Percentiles rank a stretch among this genome's conserved stretches.
Evolutionary conservation across 1,139 yeast genomes (phyloP).

Genomic region (Pichia inconspicua): DNA sequence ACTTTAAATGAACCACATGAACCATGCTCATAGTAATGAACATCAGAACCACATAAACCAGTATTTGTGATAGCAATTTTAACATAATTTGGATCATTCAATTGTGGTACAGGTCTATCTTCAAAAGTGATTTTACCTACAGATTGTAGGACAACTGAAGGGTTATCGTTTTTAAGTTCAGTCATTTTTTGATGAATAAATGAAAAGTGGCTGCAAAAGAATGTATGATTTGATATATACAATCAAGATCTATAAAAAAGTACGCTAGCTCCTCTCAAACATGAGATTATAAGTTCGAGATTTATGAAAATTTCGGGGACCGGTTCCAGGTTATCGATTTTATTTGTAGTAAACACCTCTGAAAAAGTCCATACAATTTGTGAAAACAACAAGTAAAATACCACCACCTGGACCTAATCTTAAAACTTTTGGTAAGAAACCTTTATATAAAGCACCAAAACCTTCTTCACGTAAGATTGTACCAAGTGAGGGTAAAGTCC

Average conservation of each 20-base stretch:
- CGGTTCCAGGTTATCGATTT: background rate
- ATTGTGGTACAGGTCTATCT: slow-evolving; percentile 55
- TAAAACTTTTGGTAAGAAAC: slow-evolving; percentile 92
- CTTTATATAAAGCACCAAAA: slow-evolving; percentile 78
- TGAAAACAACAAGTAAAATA: slow-evolving; percentile 88
- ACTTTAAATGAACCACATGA: slow-evolving; percentile 65
- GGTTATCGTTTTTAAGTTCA: slow-evolving; percentile 33
- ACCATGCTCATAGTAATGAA: slow-evolving; percentile 77
- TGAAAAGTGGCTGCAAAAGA: background rate
- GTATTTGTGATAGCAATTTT: slow-evolving; percentile 68
- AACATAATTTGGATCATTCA: slow-evolving; percentile 59
- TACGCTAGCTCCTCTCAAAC: too few relatives aligned
- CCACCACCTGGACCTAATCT: slow-evolving; percentile 99
- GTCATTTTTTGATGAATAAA: background rate
- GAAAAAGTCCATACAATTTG: slow-evolving; percentile 91
- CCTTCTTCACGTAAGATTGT: slow-evolving; percentile 88
- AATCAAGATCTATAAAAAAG: background rate
- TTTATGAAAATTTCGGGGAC: background rate
- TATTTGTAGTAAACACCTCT: slow-evolving; percentile 49
- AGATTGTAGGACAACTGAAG: slow-evolving; percentile 62
- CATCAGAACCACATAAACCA: slow-evolving; percentile 86
- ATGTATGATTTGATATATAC: too few relatives aligned
- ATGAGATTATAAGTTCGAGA: too few relatives aligned
- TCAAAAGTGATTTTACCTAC: slow-evolving; percentile 59
- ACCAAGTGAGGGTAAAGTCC: slow-evolving; percentile 80